Base-by-base conservation (phyloP, 2,329 filamentous ascomycete species). In the Scytalidium lignicola region DNA sequence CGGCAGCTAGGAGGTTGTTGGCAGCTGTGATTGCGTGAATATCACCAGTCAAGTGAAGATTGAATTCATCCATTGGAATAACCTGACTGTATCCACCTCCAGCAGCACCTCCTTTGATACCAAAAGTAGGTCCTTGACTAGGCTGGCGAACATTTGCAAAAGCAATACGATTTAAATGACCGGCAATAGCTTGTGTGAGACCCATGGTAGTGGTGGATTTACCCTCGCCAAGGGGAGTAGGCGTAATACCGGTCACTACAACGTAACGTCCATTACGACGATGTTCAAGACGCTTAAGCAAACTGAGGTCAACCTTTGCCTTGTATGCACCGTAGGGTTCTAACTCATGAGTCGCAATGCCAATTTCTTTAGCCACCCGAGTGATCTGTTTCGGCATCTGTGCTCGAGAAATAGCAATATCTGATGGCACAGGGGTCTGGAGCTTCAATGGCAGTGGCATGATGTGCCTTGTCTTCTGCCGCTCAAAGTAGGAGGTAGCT, bases 51-150 rank as follows among this genome's bases (percentile, higher is more conserved):
- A 99, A 74, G 69, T 99, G 93, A 65, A 99, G 75, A 72, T 99
- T 99, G 76, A 99, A 99, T 70, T 99, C 93, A 62, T 99, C 93
- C 93, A 99, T 99, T 51, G 93, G 93, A 62, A 99, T 97, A 64
- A 99, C 93, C 69, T 99, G 93, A 68, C 90, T 96, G 80, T 97
- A 99, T 37, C 93, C 93, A 68, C 93, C 93, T 62, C 93, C 93
- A 49, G 93, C 93, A 51, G 93, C 93, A 62, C 93, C 93, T 55
- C 93, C 93, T 78, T 99, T 99, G 78, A 99, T 97, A 63, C 93
- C 93, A 67, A 99, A 99, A 0, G 93, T 99, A 49, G 93, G 93
- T 3, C 93, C 93, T 73, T 97, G 93, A 62, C 90, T 96, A 45
- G 93, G 93, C 67, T 99, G 93, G 52, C 93, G 84, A 45, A 99